These are phyloP conservation scores for Tricladium varicosporioides DNA, from an alignment of 2,329 filamentous ascomycete species.

Conservation along the genomic window DNA sequence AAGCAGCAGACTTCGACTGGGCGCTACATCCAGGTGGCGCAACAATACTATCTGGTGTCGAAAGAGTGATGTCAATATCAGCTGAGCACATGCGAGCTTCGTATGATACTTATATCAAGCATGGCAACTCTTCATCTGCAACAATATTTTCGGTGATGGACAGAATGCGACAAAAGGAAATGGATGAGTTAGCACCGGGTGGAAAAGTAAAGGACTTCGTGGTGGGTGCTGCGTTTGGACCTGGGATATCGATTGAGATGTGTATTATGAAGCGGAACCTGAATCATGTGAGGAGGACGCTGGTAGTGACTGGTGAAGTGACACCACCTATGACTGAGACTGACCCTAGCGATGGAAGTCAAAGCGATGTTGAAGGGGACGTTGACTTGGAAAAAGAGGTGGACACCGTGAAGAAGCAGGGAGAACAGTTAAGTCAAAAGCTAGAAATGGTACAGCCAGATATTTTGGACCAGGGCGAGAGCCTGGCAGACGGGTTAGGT, in stretches of 20 bases:
- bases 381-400: slow-evolving; percentile 17
- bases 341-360: slow-evolving; percentile 23
- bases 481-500: slow-evolving; percentile 30
- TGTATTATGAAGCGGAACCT: slow-evolving; percentile 54
- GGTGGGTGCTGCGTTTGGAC: slow-evolving; percentile 68
- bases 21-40: slow-evolving; percentile 69
- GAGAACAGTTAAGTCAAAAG: slow-evolving; percentile 19
- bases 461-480: slow-evolving; percentile 23
- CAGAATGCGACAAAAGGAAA: slow-evolving; percentile 55
- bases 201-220: slow-evolving; percentile 56
- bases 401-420: slow-evolving; percentile 18
- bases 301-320: slow-evolving; percentile 24
- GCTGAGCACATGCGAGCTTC: slow-evolving; percentile 67
- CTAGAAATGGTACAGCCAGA: slow-evolving; percentile 18
- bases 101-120: slow-evolving; percentile 65
- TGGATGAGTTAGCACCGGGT: slow-evolving; percentile 54
- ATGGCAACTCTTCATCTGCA: slow-evolving; percentile 68
- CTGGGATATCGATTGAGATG: slow-evolving; percentile 67
- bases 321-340: slow-evolving; percentile 33
- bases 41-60: slow-evolving; percentile 63
- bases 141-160: slow-evolving; percentile 69
- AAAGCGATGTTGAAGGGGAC: slow-evolving; percentile 26
- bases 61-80: slow-evolving; percentile 54
- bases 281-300: slow-evolving; percentile 24
- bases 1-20: slow-evolving; percentile 65